A percentile compares a stretch with the other conserved stretches of the same genome.
Conservation (phyloP, 2,329 filamentous ascomycete genomes). For the Cladophialophora psammophila region DNA sequence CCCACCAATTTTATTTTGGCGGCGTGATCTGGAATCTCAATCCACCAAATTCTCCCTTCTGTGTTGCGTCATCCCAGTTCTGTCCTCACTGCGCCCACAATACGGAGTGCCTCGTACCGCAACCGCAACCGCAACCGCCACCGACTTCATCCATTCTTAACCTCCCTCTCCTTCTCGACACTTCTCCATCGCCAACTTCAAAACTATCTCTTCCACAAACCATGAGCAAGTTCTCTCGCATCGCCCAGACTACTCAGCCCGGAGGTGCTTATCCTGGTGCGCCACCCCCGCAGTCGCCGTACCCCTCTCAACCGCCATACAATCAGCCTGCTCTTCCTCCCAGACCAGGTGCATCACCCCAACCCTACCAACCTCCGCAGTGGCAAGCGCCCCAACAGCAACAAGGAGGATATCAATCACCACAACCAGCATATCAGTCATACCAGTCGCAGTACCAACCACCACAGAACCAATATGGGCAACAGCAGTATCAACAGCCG, state of each 20-base stretch:
- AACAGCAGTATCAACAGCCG: slow-evolving; percentile 47
- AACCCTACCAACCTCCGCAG: slow-evolving; percentile 50
- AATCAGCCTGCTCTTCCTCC: slow-evolving; percentile 47
- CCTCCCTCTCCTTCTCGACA: background rate
- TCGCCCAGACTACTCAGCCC: slow-evolving; percentile 25
- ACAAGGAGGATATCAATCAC: slow-evolving; percentile 33
- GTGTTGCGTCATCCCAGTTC: slow-evolving; percentile 27
- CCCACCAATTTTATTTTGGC: slow-evolving; percentile 22
- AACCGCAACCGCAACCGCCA: too few species aligned
- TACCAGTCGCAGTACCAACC: slow-evolving; percentile 38
- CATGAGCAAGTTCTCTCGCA: slow-evolving; percentile 42
- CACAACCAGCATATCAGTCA: slow-evolving; percentile 35
- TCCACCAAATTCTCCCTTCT: slow-evolving; percentile 24
- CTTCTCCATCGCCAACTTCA: slow-evolving; percentile 6
- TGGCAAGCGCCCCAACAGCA: slow-evolving; percentile 48
- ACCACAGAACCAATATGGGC: slow-evolving; percentile 43
- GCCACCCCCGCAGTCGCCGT: slow-evolving; percentile 47
- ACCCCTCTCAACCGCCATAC: slow-evolving; percentile 47
- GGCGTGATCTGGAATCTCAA: slow-evolving; percentile 15
- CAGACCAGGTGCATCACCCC: slow-evolving; percentile 46
- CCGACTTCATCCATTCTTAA: slow-evolving; percentile 40
- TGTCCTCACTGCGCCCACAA: background rate
- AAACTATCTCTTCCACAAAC: slow-evolving; percentile 6
- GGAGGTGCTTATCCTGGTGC: slow-evolving; percentile 30
- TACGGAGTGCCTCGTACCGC: background rate